Conservation (phyloP, 371 early-diverging fungal genomes). For the Mucor racemosus region DNA sequence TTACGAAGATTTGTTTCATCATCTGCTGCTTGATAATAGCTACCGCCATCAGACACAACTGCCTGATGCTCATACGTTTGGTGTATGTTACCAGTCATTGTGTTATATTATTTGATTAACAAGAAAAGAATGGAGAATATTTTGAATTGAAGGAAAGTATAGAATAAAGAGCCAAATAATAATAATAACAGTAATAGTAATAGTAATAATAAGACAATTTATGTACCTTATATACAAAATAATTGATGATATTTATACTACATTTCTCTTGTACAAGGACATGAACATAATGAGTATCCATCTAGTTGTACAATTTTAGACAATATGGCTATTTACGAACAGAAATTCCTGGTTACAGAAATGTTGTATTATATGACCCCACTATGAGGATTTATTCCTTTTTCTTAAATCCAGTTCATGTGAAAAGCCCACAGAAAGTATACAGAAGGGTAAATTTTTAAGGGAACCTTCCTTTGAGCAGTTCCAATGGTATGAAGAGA, state of each 20-base stretch:
- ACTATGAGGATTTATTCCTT: background rate
- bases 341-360: no score
- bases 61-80: constrained; percentile 22
- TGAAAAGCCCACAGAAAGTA: background rate
- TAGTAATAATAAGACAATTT: background rate
- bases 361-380: background rate
- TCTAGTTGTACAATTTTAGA: background rate
- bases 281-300: background rate
- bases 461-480: background rate
- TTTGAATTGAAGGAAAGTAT: background rate
- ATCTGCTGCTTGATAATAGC: constrained; percentile 10
- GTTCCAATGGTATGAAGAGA: background rate
- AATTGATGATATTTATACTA: background rate
- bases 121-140: constrained; percentile 9
- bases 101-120: no score
- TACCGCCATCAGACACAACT: constrained; percentile 13
- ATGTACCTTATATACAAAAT: background rate
- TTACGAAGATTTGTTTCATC: constrained; percentile 11
- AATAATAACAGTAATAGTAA: background rate
- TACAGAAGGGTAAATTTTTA: background rate
- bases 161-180: background rate
- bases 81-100: constrained; percentile 10
- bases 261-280: constrained; percentile 1
- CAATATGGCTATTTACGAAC: background rate
- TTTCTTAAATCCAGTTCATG: background rate